Evolutionary conservation across 768 basidiomycete species (phyloP).

Genomic region (Stropharia rugosoannulata): DNA sequence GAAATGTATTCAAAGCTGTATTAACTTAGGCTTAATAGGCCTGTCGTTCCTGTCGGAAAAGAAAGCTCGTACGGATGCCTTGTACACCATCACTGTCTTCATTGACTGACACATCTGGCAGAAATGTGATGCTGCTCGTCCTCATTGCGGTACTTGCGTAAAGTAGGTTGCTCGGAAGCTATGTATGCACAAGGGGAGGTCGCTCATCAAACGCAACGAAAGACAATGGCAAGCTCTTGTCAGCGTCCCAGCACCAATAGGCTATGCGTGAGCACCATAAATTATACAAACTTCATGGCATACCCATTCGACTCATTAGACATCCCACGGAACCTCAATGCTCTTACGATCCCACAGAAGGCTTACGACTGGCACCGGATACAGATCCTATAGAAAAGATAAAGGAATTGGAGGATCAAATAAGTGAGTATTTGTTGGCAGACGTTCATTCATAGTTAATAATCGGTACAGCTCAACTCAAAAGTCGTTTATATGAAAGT

Average conservation of each 20-base stretch:
- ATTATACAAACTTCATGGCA: slow-evolving; percentile 1
- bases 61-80: slow-evolving; percentile 68
- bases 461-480: slow-evolving; percentile 53
- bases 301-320: slow-evolving; percentile 33
- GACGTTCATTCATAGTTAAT: slow-evolving; percentile 3
- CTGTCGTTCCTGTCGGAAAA: slow-evolving; percentile 78
- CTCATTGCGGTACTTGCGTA: slow-evolving; percentile 82
- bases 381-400: slow-evolving; percentile 81
- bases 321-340: slow-evolving; percentile 88
- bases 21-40: slow-evolving; percentile 43
- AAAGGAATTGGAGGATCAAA: slow-evolving; percentile 72
- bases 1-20: not conserved
- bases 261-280: slow-evolving; percentile 66
- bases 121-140: slow-evolving; percentile 90
- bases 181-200: not conserved
- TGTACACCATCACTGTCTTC: not conserved
- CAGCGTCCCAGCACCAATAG: slow-evolving; percentile 82
- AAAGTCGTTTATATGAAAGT: slow-evolving; percentile 55
- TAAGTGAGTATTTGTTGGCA: slow-evolving; percentile 42
- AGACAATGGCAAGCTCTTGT: slow-evolving; percentile 83
- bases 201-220: slow-evolving; percentile 3
- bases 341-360: slow-evolving; percentile 85
- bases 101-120: slow-evolving; percentile 24
- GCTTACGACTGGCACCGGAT: slow-evolving; percentile 72
- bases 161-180: slow-evolving; percentile 51